Conservation (phyloP, 2,329 filamentous ascomycete species). For the Camillea tinctor region DNA sequence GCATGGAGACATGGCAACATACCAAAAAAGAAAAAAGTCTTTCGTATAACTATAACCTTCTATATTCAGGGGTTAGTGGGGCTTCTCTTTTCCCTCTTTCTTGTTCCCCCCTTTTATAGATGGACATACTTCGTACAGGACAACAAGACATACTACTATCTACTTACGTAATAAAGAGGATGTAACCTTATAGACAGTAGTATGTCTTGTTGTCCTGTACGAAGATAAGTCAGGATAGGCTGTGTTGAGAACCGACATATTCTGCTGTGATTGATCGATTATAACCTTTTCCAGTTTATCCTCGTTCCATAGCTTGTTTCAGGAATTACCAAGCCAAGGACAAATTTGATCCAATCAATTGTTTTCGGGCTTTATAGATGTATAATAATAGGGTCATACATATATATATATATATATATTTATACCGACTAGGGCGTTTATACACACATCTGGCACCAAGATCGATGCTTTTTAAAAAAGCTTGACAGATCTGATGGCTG, state of each 20-base stretch:
- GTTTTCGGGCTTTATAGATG: neutral
- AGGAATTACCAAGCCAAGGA: neutral
- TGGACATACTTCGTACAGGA: neutral
- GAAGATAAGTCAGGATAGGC: neutral
- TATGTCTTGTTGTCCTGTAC: neutral
- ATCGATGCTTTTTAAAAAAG: too few species aligned
- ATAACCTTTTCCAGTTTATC: neutral
- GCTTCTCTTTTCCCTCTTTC: neutral
- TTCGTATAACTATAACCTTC: neutral
- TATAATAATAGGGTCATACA: neutral
- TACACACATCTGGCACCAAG: neutral
- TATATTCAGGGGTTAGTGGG: neutral
- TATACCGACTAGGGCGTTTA: neutral
- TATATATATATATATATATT: neutral
- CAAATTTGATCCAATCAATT: neutral
- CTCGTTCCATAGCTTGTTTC: conserved; percentile 1
- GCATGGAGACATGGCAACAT: conserved; percentile 65
- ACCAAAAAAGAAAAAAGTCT: neutral
- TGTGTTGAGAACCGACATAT: neutral
- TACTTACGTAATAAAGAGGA: too few species aligned
- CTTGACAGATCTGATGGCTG: too few species aligned
- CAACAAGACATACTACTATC: too few species aligned
- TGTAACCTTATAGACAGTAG: too few species aligned
- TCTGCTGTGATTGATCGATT: neutral
- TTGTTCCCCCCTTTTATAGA: too few species aligned